Evolutionary conservation across 768 basidiomycete genomes (phyloP), one percentile per base, ranked within the genome.

Genomic region (Chalciporus piperatus): DNA sequence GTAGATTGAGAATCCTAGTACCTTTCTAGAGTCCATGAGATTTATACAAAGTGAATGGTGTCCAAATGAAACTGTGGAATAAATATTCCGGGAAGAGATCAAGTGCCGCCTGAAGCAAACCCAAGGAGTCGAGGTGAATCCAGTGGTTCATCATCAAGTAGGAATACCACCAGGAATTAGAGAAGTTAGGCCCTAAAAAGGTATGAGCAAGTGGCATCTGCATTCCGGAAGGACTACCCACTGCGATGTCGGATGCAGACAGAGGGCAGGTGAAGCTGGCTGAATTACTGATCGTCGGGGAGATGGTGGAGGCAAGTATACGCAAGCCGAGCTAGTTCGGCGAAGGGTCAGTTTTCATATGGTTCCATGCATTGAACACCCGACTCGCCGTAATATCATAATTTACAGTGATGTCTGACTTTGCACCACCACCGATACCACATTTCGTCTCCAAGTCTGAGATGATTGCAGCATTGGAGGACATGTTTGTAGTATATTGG

Each of bases 211-310:
- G 11, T 30, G 14, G 14, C n/a, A 45, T 19, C 25, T 16, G 35
- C 28, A n/a, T n/a, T 28, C 17, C 28, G 33, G 9, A 27, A 7
- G 13, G 45, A 41, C 5, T 1, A 19, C 59, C 46, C 53, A 69
- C 67, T 47, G 37, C 8, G 27, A 69, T 48, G 11, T 69, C 67
- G 13, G 67, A 57, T 17, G 67, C 47, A 20, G 69, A 61, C 45
- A 90, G 55, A 3, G 90, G 90, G 63, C 89, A 92, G 11, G 67
- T 56, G 62, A 92, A 87, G 32, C 64, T 77, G 56, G 85, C 75
- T 6, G 70, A 68, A 57, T 84, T 84, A 46, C 74, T 79, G 61
- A 92, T 74, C 2, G 79, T 77, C 11, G 87, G 89, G 14, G 81
- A 81, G 39, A 91, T 74, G 0, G 82, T 80, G 40, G 89, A 73